Evolutionary conservation across 2,329 filamentous ascomycete genomes (phyloP), one percentile per base, ranked within the genome.

Genomic region (Aaosphaeria pasadenensis): DNA sequence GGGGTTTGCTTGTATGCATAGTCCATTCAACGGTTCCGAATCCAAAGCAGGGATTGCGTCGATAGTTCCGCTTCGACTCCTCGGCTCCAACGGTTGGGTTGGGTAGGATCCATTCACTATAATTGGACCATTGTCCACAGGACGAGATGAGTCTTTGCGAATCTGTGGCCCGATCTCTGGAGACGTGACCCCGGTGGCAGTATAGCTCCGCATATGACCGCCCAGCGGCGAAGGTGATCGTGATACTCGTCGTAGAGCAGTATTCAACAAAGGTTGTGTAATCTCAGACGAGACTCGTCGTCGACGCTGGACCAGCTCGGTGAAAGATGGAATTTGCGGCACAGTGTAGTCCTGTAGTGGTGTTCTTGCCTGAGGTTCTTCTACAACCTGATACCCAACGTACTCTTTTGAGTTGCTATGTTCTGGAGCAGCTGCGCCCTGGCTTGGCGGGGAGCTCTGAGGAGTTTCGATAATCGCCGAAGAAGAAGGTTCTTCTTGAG

Each of bases 161-260:
- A 56, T 50, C 31, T 62, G 56, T 11, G 49, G 46, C 6, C 35
- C 43, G 6, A 51, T 39, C 7, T 50, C 42, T 30, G 42, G 41
- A 38, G 54, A 57, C 7, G 55, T 53, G 13, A 57, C 39, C 4
- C 62, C 49, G 30, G 58, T 59, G 6, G 59, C 70, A 5, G 71
- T 71, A 38, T 72, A 71, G 40, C 67, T 74, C 41, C 73, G 64
- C 43, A 70, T 53, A 45, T 75, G 71, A 5, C 67, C 67, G 4
- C 71, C 70, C 30, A 77, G 63, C 1, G 76, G 75, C 4, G 76
- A 78, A 13, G 76, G 75, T 13, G 76, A 78, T 30, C 75, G 65
- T 11, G 72, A 74, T 6, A 64, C 58, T 33, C 66, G 63, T 35
- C 63, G 56, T 45, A 68, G 47, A 2, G 66, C 66, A 39, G 67